Evolutionary conservation across 768 basidiomycete species (phyloP).

Genomic region (Infundibulicybe gibba): DNA sequence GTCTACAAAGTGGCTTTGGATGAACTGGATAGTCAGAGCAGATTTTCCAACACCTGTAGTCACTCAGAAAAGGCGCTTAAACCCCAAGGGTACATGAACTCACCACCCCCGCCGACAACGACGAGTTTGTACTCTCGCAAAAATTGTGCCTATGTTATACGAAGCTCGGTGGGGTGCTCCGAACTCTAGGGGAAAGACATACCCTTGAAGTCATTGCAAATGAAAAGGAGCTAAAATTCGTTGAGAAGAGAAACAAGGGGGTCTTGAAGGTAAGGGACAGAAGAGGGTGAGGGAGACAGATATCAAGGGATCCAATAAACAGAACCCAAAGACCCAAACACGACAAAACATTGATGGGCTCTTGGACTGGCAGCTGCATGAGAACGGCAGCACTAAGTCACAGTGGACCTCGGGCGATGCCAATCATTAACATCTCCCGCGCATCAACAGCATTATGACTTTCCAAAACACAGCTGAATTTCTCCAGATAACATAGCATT

Average conservation of each 20-base stretch:
- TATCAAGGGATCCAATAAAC: neutral
- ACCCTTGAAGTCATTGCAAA: slow-evolving; percentile 36
- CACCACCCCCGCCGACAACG: slow-evolving; percentile 97
- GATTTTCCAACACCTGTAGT: slow-evolving; percentile 62
- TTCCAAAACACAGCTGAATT: too few relatives aligned
- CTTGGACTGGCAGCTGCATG: too few relatives aligned
- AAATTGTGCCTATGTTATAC: slow-evolving; percentile 65
- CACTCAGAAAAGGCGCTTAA: slow-evolving; percentile 1
- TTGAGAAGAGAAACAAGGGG: neutral
- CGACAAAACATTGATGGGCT: too few relatives aligned
- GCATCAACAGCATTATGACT: too few relatives aligned
- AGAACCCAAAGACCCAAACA: too few relatives aligned
- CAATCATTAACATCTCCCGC: too few relatives aligned
- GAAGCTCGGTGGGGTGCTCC: slow-evolving; percentile 9
- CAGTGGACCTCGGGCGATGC: too few relatives aligned
- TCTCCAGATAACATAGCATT: too few relatives aligned
- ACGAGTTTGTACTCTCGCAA: slow-evolving; percentile 98
- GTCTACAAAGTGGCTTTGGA: slow-evolving; percentile 92
- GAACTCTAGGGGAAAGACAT: slow-evolving; percentile 8
- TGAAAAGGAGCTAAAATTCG: neutral
- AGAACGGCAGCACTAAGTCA: too few relatives aligned
- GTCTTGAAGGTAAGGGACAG: slow-evolving; percentile 6
- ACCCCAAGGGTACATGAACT: slow-evolving; percentile 17
- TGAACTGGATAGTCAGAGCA: slow-evolving; percentile 96
- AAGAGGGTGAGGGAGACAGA: slow-evolving; percentile 3